Base-by-base conservation (phyloP, 306 rosid species). In the Vigna mungo region DNA sequence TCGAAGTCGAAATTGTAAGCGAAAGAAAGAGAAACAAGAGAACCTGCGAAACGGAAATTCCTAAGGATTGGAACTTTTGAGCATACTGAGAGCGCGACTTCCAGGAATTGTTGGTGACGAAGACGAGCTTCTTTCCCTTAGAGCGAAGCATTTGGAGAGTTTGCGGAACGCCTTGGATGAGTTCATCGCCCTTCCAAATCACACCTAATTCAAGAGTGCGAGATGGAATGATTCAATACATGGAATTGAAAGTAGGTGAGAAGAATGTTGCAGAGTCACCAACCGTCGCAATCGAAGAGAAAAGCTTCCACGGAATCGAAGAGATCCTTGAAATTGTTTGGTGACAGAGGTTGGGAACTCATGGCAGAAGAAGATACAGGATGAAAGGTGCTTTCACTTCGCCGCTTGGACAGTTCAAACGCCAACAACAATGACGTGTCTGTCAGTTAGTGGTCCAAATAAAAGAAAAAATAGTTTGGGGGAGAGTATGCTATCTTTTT, bases 201-300 rank as follows among this genome's bases (percentile, higher is more conserved):
- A 95, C 99, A 81, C 97, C 98, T 81, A 15, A 72, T 4, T 10
- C 0, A 4, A 30, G 1, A 15, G 2, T 0, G 64, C 64, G 5
- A 59, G 4, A 17, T 25, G 65, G 41, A 72, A 61, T 53, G 27
- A 7, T 23, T 16, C 6, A 23, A n/a, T 7, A 25, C 1, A 4
- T 41, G 23, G 23, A 10, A 13, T 25, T 59, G 39, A 30, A 60
- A 53, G 59, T 9, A 53, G 5, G 10, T 2, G 10, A 58, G 17
- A 12, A 25, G 9, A 56, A 27, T 16, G 25, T 12, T 25, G 10
- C 4, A 68, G 55, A 9, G 11, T 67, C 51, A 23, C 36, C 10
- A 44, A 94, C 97, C 97, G 32, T 95, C 98, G 88, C 98, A 95
- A 54, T 95, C 98, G 80, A 95, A 95, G 84, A 95, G 86, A 70